Base-by-base conservation (phyloP, 768 basidiomycete species). In the Crassisporium funariophilum region DNA sequence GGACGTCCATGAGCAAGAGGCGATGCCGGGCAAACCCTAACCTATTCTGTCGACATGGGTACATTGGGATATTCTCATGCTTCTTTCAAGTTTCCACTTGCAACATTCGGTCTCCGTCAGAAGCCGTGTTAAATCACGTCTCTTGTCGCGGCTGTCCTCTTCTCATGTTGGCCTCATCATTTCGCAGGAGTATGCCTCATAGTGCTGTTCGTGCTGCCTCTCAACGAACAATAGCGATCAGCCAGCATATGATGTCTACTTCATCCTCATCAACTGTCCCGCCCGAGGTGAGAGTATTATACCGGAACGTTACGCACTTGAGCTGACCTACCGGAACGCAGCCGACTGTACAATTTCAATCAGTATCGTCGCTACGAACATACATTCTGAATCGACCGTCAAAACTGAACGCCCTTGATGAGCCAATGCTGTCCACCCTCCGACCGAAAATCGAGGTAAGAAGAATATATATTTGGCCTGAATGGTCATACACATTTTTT, bases 361-460 rank as follows among this genome's bases (percentile, higher is more conserved):
- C 85, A 19, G 79, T 78, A 41, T 72, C 80, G 34, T 72, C 74
- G 46, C 59, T 83, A 20, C 76, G 92, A 49, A 81, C 77, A 17
- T 93, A 86, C 59, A 75, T 81, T 33, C 81, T 98, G 43, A 95
- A 97, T 59, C 78, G 94, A 44, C 81, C 88, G 0, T 64, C 63
- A 49, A 89, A 90, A 65, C 75, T 89, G 24, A 98, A 98, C 71
- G 83, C 91, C 2, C 77, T 98, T 44, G 82, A 91, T 62, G 72
- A 78, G 31, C 72, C 78, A 27, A 95, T 97, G 91, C 79, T 97
- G 21, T 63, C 77, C 21, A 55, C 80, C 6, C 71, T 98, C 13
- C 73, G 79, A 12, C 78, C 82, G 2, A 85, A 89, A 64, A 79
- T 98, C 37, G 82, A 90, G 74, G 94, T 91, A 56, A 44, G n/a